These are phyloP conservation scores for Hura crepitans DNA, from an alignment of 441 rosid genomes.

Conservation along the genomic window DNA sequence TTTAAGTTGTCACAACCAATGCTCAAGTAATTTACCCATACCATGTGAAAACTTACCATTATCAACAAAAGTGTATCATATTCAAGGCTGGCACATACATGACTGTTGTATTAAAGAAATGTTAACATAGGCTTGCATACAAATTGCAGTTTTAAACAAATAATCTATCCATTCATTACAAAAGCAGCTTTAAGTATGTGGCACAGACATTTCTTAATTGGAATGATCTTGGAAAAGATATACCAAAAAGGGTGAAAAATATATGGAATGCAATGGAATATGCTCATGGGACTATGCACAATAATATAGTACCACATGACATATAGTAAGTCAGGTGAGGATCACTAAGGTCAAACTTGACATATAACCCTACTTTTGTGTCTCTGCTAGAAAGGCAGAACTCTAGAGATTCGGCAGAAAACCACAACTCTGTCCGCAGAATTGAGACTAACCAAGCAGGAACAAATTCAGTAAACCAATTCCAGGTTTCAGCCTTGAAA, in stretches of 20 bases:
- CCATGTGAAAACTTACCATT: conserved; percentile 6
- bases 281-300: not conserved
- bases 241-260: not conserved
- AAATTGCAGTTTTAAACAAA: not conserved
- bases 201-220: not conserved
- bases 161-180: not conserved
- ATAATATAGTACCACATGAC: not conserved
- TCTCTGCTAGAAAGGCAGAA: too few species aligned
- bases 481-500: not conserved
- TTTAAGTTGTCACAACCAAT: conserved; percentile 19
- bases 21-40: conserved; percentile 7
- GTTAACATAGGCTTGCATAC: not conserved
- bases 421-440: too few species aligned
- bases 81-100: not conserved
- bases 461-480: not conserved
- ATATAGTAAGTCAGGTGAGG: not conserved
- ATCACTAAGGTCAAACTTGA: not conserved
- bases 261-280: not conserved
- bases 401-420: too few species aligned
- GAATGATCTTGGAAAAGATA: not conserved
- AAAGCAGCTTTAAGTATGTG: not conserved
- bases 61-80: not conserved
- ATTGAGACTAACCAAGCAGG: not conserved
- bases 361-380: too few species aligned
- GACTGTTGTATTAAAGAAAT: not conserved